Base-by-base conservation (phyloP, 176 grass and related monocot species). In the Eragrostis nindensis region DNA sequence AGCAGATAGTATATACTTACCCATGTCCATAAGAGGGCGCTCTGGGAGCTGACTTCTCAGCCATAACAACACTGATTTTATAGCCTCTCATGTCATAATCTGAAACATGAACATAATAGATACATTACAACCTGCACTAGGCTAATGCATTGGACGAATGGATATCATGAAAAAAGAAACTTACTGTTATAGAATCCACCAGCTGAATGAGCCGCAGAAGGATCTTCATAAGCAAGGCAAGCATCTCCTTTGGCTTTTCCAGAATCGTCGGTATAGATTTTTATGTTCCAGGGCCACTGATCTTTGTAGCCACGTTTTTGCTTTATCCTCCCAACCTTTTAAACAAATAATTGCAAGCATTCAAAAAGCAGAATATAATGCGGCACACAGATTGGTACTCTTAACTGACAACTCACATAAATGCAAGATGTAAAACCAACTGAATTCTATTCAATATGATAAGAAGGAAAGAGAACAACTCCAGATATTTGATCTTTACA, bases 261-360 rank as follows among this genome's bases (percentile, higher is more conserved):
- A 75, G 62, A 84, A 1, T 99, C 97, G 52, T 99, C 97, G 68
- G 97, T 91, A 41, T 99, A 99, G 66, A 99, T 88, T 74, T 96
- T 99, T 68, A 99, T 99, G 92, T 99, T 99, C 89, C 91, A 99
- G 52, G 97, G 97, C 97, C 97, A 99, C 52, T 99, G 97, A 52
- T 99, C 97, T 69, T 99, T 99, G 74, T 89, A 99, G 10, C 97
- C 97, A 82, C 97, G 93, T 76, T 99, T 99, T 78, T 99, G 97
- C 76, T 99, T 99, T 67, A 99, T 99, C 82, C 77, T 93, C 60
- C 97, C 97, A 85, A 99, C 97, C 97, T 99, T 59, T 21, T 55
- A 71, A 59, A 13, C 11, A 83, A 62, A 83, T 19, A 27, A 19
- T 66, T 32, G 7, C 32, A 78, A 66, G 21, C 1, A 2, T 2